Base-by-base conservation (phyloP, 306 rosid genomes). In the Trifolium dubium region DNA sequence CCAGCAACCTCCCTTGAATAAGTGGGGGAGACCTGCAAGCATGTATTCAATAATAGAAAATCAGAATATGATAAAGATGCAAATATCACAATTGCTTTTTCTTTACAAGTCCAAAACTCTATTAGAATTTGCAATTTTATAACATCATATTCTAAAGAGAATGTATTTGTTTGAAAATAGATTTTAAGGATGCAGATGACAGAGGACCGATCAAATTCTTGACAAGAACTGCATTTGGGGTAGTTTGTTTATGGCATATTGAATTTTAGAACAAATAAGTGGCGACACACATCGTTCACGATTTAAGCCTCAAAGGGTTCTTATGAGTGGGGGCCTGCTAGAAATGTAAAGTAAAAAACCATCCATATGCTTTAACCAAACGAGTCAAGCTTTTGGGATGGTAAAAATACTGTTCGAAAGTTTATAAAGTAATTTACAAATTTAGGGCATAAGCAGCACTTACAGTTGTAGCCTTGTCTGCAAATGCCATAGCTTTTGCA, bases 391-490 rank as follows among this genome's bases (percentile, higher is more conserved):
- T 64, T 61, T 64, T 63, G 41, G 51, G 11, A 39, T 65, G 59
- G 34, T 50, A 49, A 60, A 60, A 69, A 84, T 28, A 73, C 10
- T 28, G 32, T 28, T 30, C 18, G 19, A 1, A 63, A 66, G 67
- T 49, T 43, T 56, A 19, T 10, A 75, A 13, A 5, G 12, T 70
- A 31, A 62, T 41, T 8, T 18, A 66, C 2, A 50, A 79, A 28
- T 72, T 67, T 30, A 72, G 72, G 65, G 59, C 34, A 80, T 51
- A 41, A 46, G 13, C 62, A 70, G 67, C 55, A 79, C 99, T 86
- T 84, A 95, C 99, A 60, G 99, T 95, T 62, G 99, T 95, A 76
- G 93, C 90, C 83, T 82, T 95, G 95, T 95, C 89, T 29, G 99
- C 59, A 19, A 37, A 63, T 72, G 46, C 4, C 97, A 95, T 84